Percentiles rank a stretch among this genome's conserved stretches.
Evolutionary conservation across 352 stramenopile species (phyloP).

Genomic region (Phytophthora aleatoria): DNA sequence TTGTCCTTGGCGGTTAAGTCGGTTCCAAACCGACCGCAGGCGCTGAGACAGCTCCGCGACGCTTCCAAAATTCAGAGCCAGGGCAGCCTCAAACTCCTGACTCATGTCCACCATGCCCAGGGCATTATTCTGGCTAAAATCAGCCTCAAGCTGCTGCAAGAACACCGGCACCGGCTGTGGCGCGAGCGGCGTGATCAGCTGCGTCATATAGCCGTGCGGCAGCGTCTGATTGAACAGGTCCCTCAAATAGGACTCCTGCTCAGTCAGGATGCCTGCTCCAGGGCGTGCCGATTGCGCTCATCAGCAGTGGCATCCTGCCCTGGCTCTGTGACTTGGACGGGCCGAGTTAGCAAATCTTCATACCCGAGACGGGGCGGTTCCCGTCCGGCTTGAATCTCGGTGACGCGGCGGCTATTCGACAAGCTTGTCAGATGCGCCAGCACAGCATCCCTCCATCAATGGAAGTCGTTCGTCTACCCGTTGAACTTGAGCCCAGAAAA

Average conservation of each 20-base stretch:
- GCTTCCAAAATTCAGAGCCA: not conserved
- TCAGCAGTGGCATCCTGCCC: not conserved
- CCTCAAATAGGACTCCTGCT: conserved; percentile 15
- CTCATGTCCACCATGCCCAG: not conserved
- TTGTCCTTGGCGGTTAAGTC: not conserved
- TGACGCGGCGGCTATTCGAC: not conserved
- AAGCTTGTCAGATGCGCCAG: not conserved
- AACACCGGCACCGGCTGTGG: conserved; percentile 4
- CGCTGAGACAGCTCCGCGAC: not conserved
- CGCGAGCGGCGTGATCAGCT: conserved; percentile 4
- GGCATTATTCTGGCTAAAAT: not conserved
- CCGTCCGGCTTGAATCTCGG: not conserved
- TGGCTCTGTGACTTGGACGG: not conserved
- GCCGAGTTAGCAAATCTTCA: not conserved
- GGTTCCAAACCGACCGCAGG: not conserved
- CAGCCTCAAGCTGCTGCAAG: not conserved
- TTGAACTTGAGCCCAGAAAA: not conserved
- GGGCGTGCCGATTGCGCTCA: not conserved
- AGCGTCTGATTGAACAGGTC: conserved; percentile 14
- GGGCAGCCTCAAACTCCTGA: not conserved
- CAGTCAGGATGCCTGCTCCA: not conserved
- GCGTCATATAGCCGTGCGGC: conserved; percentile 8
- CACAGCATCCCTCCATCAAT: not conserved
- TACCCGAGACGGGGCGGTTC: not conserved
- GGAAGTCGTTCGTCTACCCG: not conserved